Conservation (phyloP, 352 stramenopile genomes). For the Pilasporangium apinafurcum region DNA sequence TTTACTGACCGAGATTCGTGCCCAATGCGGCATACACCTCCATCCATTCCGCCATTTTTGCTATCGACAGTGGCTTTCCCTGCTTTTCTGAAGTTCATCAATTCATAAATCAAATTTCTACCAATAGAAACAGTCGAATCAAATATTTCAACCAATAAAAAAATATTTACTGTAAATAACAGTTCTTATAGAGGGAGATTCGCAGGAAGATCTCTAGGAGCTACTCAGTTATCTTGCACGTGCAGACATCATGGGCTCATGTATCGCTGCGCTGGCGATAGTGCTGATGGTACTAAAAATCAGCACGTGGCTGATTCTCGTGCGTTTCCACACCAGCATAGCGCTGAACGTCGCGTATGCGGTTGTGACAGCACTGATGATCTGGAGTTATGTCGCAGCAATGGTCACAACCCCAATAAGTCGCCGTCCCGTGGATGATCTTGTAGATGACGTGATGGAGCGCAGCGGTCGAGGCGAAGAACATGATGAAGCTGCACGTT, state of each 20-base stretch:
- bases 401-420: slow-evolving; percentile 19
- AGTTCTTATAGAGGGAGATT: slow-evolving; percentile 9
- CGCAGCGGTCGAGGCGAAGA: slow-evolving; percentile 4
- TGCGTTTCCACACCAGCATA: slow-evolving; percentile 13
- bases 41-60: slow-evolving; percentile 1
- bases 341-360: slow-evolving; percentile 33
- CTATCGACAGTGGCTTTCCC: slow-evolving; percentile 1
- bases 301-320: slow-evolving; percentile 35
- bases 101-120: no score
- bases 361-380: slow-evolving; percentile 41
- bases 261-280: slow-evolving; percentile 38
- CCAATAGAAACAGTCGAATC: no score
- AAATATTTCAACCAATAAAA: no score
- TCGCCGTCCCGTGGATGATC: slow-evolving; percentile 7
- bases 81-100: no score
- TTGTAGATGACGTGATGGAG: slow-evolving; percentile 1
- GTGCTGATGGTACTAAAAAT: slow-evolving; percentile 66
- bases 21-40: slow-evolving; percentile 58
- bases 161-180: no score
- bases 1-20: slow-evolving; percentile 61
- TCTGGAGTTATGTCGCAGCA: slow-evolving; percentile 70
- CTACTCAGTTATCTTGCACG: neutral
- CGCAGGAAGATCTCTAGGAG: neutral
- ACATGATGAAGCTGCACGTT: slow-evolving; percentile 20
- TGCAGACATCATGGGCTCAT: slow-evolving; percentile 20